Base-by-base conservation (phyloP, 2,329 filamentous ascomycete genomes). In the Ophiostoma australiae region DNA sequence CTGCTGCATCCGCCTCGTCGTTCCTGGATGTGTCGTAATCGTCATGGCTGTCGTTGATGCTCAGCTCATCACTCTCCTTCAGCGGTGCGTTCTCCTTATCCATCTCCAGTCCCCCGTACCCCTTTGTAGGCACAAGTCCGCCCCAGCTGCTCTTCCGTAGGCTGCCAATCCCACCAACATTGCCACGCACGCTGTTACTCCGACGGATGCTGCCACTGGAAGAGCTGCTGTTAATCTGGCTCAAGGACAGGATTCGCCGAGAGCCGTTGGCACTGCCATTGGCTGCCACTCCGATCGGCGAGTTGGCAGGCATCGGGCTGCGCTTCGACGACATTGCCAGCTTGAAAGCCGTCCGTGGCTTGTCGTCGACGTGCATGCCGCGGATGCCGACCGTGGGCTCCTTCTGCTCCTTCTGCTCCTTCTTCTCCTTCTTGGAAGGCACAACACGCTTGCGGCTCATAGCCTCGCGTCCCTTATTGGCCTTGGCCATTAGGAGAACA, bases 181-280 rank as follows among this genome's bases (percentile, higher is more conserved):
- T 84, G 31, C 87, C 87, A 76, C 91, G 89, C 74, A 93, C 90
- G 72, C 91, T 93, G 78, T 94, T 90, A 78, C 90, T 94, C 72
- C 91, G 86, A 81, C 90, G 90, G 74, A 97, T 84, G 67, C 87
- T 88, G 27, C 87, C 85, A 8, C 81, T 81, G 6, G 88, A 83
- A 44, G 87, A 83, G 77, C 95, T 94, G 78, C 90, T 89, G 70
- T 88, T 92, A 75, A 98, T 96, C 80, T 97, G 92, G 78, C 91
- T 96, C 48, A 98, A 87, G 69, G 93, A 97, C 72, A 96, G 86
- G 76, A 98, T 97, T 68, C 95, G 89, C 58, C 94, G 87, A 78
- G 89, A 85, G 77, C 89, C 84, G 76, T 87, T 82, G 23, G 31
- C 65, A 17, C 67, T 63, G 8, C 71, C 68, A 31, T 70, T 71